Percentiles rank a stretch among this genome's conserved stretches.
Conservation (phyloP, 345 rosid genomes). For the Brassica carinata region DNA sequence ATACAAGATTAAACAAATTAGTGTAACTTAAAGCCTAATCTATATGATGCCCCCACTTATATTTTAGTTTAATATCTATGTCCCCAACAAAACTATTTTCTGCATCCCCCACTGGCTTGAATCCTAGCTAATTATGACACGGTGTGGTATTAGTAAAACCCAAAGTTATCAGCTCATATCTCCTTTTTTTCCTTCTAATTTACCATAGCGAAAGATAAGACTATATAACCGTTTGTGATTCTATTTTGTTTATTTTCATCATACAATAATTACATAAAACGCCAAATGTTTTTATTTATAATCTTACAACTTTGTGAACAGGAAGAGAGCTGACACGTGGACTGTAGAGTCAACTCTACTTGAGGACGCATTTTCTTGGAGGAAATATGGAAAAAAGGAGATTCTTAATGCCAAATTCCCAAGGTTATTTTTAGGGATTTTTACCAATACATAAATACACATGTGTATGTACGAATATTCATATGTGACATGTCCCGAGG, state of each 20-base stretch:
- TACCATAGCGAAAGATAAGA: neutral
- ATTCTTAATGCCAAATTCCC: slow-evolving; percentile 1
- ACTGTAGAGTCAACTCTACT: neutral
- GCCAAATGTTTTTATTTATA: neutral
- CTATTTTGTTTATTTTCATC: neutral
- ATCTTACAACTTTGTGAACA: neutral
- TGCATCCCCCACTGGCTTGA: neutral
- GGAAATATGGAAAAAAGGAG: neutral
- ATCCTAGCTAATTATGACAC: neutral
- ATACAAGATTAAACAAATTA: no score
- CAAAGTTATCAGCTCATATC: neutral
- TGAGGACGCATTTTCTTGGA: slow-evolving; percentile 2
- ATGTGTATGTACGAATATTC: neutral
- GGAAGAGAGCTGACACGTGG: neutral
- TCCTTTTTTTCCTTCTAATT: neutral
- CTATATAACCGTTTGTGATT: neutral
- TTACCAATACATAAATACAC: neutral
- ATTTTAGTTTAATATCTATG: no score
- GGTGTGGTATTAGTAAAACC: neutral
- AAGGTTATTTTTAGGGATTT: neutral
- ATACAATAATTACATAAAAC: neutral
- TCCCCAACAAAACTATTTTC: no score
- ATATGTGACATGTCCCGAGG: neutral
- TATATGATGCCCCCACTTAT: no score
- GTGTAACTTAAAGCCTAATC: no score